phyloP scores from a whole-genome alignment of 768 basidiomycete species.

The Wakefieldia striispora region DNA sequence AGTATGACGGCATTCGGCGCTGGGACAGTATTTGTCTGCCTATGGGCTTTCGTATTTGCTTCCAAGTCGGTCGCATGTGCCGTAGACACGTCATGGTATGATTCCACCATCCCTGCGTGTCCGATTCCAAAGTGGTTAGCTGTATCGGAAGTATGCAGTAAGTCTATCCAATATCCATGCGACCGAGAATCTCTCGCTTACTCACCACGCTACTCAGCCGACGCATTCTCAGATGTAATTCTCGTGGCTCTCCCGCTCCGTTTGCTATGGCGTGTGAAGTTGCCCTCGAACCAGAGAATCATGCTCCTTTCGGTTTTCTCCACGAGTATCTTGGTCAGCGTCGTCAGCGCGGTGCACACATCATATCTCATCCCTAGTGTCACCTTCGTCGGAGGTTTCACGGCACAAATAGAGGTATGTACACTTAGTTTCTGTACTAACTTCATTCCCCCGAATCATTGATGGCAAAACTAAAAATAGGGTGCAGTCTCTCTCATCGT shows the following conservation, averaged over 20 bases:
- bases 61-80: constrained; percentile 41
- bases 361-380: constrained; percentile 35
- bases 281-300: constrained; percentile 41
- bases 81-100: constrained; percentile 39
- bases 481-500: constrained; percentile 38
- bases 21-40: constrained; percentile 7
- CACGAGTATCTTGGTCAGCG: constrained; percentile 49
- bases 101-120: constrained; percentile 37
- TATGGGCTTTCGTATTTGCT: constrained; percentile 20
- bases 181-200: background rate
- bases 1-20: background rate
- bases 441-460: no score
- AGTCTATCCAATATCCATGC: constrained; percentile 17
- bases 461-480: constrained; percentile 16
- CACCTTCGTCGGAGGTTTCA: constrained; percentile 7
- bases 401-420: constrained; percentile 45
- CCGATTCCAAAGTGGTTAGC: constrained; percentile 45
- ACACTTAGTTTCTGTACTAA: no score
- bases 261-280: constrained; percentile 41
- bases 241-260: constrained; percentile 46
- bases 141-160: constrained; percentile 51
- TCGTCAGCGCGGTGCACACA: constrained; percentile 44
- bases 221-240: constrained; percentile 44
- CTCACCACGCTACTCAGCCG: constrained; percentile 34
- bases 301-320: constrained; percentile 48